Conservation (phyloP, 768 basidiomycete species). For the Mycena rebaudengoi region DNA sequence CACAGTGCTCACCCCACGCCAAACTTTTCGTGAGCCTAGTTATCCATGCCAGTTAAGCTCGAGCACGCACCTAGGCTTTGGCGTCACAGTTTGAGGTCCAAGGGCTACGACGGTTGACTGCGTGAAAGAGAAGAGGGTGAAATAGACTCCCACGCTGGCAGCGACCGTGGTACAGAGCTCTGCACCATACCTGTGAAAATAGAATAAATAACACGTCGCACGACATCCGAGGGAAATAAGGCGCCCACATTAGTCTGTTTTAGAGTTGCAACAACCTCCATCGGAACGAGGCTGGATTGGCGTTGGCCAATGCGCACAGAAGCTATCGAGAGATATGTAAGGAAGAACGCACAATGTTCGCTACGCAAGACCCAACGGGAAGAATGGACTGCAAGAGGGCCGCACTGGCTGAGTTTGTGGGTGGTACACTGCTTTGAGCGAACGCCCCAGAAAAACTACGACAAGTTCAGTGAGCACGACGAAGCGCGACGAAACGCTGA, state of each 20-base stretch:
- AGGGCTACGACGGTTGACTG: not conserved
- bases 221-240: not conserved
- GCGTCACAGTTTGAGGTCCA: slow-evolving; percentile 24
- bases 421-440: not conserved
- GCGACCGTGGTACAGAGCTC: slow-evolving; percentile 24
- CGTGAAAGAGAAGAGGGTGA: not conserved
- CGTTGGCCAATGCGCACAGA: not conserved
- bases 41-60: too few relatives aligned
- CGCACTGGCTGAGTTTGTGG: not conserved
- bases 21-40: not conserved
- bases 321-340: not conserved
- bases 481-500: too few relatives aligned
- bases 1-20: slow-evolving; percentile 14
- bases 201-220: not conserved
- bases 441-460: not conserved
- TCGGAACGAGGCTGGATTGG: slow-evolving; percentile 32
- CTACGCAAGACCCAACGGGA: slow-evolving; percentile 5
- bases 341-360: not conserved
- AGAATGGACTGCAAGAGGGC: slow-evolving; percentile 1
- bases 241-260: slow-evolving; percentile 35
- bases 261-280: slow-evolving; percentile 35
- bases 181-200: slow-evolving; percentile 18
- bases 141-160: not conserved
- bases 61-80: slow-evolving; percentile 10
- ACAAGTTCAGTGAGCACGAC: not conserved